A percentile compares a stretch with the other conserved stretches of the same genome.
Conservation (phyloP, 164 flowering plant species). For the Cinnamomum micranthum region DNA sequence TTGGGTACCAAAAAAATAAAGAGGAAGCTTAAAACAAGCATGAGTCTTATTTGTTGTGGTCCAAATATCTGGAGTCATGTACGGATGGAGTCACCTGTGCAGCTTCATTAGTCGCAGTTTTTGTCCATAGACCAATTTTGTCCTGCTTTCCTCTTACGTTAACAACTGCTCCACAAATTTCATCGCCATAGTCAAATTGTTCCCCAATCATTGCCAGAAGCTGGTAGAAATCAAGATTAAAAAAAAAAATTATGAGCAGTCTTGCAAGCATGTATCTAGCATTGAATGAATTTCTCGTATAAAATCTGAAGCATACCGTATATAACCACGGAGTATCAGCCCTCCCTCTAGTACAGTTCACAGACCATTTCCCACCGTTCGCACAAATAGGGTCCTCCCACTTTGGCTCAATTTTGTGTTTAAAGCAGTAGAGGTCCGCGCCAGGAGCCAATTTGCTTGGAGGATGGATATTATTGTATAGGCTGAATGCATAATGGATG, state of each 20-base stretch:
- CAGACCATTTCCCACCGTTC: slow-evolving; percentile 94
- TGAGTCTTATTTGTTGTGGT: not conserved
- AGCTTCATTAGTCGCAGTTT: slow-evolving; percentile 80
- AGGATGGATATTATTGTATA: slow-evolving; percentile 73
- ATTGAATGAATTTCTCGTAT: not conserved
- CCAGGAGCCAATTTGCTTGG: slow-evolving; percentile 81
- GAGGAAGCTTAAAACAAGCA: not conserved
- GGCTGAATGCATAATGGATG: slow-evolving; percentile 35
- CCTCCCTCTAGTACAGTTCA: slow-evolving; percentile 48
- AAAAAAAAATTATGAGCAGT: slow-evolving; percentile 3
- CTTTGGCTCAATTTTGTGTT: slow-evolving; percentile 81
- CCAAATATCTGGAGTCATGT: no score
- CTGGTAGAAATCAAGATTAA: slow-evolving; percentile 25
- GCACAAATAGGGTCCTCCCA: slow-evolving; percentile 99
- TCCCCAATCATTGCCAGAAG: slow-evolving; percentile 96
- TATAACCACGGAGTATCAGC: slow-evolving; percentile 77
- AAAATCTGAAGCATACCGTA: slow-evolving; percentile 50
- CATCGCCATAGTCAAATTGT: slow-evolving; percentile 94
- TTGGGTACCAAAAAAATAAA: not conserved
- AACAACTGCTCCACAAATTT: slow-evolving; percentile 95
- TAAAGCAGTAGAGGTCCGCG: slow-evolving; percentile 84
- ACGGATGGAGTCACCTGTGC: slow-evolving; percentile 59
- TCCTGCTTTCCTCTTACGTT: slow-evolving; percentile 73
- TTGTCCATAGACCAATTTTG: slow-evolving; percentile 80
- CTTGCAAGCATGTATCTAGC: not conserved